A percentile compares a stretch with the other conserved stretches of the same genome.
phyloP scores from a whole-genome alignment of 768 basidiomycete genomes.

The Suillus alpinus region DNA sequence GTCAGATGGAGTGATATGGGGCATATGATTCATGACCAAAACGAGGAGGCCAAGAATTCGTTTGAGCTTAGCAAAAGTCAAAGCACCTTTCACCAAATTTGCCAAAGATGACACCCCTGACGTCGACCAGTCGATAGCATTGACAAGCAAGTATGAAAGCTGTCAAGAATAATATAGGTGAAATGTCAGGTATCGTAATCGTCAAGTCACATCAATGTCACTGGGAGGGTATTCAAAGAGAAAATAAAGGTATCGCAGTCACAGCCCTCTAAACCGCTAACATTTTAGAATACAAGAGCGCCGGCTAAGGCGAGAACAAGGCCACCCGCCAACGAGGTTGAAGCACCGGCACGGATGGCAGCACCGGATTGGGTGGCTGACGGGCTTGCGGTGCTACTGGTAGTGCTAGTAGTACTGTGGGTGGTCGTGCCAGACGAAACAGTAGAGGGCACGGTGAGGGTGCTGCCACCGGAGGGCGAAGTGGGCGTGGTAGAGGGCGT shows the following conservation, averaged over 20 bases:
- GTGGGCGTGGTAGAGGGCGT: too few relatives aligned
- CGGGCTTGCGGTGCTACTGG: conserved; percentile 1
- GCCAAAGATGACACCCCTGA: conserved; percentile 3
- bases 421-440: conserved; percentile 11
- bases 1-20: too few relatives aligned
- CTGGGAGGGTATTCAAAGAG: conserved; percentile 4
- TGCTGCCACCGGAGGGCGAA: conserved; percentile 19
- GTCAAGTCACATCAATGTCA: background rate
- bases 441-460: conserved; percentile 24
- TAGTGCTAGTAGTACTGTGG: background rate
- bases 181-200: conserved; percentile 10
- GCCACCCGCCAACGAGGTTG: conserved; percentile 19
- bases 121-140: too few relatives aligned
- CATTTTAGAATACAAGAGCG: conserved; percentile 16
- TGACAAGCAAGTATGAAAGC: background rate
- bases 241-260: conserved; percentile 5
- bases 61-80: too few relatives aligned
- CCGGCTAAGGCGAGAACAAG: conserved; percentile 22
- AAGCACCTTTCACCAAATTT: background rate
- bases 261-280: background rate
- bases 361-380: conserved; percentile 18
- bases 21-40: too few relatives aligned
- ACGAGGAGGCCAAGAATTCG: too few relatives aligned
- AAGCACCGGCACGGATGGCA: conserved; percentile 20
- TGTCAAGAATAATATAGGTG: conserved; percentile 19